phyloP scores from a whole-genome alignment of 495 filamentous ascomycete species.

The Aspergillus mulundensis region DNA sequence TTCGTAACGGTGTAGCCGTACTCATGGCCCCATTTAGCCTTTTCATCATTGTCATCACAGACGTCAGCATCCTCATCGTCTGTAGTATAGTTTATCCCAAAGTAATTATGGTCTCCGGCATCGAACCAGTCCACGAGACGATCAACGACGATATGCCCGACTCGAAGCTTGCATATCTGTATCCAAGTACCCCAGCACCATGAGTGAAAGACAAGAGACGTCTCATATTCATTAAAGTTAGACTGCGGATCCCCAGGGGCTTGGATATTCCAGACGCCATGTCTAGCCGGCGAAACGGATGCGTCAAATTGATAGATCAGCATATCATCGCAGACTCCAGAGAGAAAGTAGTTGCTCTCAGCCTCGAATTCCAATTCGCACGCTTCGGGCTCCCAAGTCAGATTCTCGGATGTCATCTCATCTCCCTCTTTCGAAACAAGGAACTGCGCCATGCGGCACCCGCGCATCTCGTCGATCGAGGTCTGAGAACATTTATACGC shows the following conservation, averaged over 20 bases:
- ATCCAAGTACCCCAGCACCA: neutral
- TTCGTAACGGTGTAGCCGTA: neutral
- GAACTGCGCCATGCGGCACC: conserved; percentile 1
- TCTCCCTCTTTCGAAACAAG: neutral
- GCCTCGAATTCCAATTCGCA: neutral
- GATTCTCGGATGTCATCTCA: neutral
- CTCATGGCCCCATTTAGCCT: neutral
- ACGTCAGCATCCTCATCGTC: neutral
- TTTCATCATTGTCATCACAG: neutral
- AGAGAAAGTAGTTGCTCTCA: neutral
- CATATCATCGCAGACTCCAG: neutral
- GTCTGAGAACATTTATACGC: neutral
- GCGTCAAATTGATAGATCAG: neutral
- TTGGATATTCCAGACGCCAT: neutral
- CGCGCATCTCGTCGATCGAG: neutral
- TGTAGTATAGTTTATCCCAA: neutral
- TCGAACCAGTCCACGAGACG: neutral
- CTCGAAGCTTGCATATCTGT: neutral
- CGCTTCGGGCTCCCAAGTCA: neutral
- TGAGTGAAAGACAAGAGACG: neutral
- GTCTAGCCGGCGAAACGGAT: neutral
- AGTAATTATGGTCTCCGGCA: neutral
- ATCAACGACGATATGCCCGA: neutral
- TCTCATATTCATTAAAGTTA: neutral
- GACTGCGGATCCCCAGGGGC: neutral